Conservation (phyloP, 106 monocot genomes). For the Chionographis japonica region DNA sequence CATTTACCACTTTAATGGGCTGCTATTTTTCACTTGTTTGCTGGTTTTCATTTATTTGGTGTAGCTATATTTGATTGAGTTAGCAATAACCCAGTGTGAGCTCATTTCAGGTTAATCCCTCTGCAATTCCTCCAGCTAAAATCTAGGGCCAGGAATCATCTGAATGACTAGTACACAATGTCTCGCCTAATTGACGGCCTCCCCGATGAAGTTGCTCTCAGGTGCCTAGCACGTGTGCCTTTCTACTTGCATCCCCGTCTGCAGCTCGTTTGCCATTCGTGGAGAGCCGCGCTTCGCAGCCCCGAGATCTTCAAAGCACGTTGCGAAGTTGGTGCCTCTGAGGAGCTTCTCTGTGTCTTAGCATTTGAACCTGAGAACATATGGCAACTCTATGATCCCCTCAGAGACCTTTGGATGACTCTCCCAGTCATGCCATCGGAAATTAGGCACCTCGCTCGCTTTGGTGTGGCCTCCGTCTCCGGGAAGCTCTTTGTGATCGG, state of each 20-base stretch:
- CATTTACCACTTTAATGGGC: too few species aligned
- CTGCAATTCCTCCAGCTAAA: background rate
- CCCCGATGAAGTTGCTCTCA: conserved; percentile 76
- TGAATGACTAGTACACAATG: conserved; percentile 29
- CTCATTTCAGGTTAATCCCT: background rate
- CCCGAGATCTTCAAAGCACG: conserved; percentile 53
- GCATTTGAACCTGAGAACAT: conserved; percentile 92
- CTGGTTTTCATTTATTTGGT: too few species aligned
- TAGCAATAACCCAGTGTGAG: too few species aligned
- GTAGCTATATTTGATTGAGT: too few species aligned
- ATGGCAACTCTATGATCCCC: conserved; percentile 92
- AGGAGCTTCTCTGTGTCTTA: conserved; percentile 78
- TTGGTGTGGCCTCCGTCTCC: conserved; percentile 66
- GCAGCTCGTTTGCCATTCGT: conserved; percentile 67
- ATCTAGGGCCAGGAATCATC: background rate
- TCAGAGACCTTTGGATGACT: conserved; percentile 73
- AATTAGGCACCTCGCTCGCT: conserved; percentile 84
- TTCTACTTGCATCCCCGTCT: conserved; percentile 50
- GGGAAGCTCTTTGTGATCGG: conserved; percentile 94
- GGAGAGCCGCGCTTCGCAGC: conserved; percentile 56
- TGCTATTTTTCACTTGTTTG: too few species aligned
- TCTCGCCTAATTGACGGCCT: conserved; percentile 72
- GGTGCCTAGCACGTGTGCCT: conserved; percentile 84
- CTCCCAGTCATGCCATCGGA: conserved; percentile 77
- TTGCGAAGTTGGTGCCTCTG: conserved; percentile 42